These are phyloP conservation scores for Suhomyces bokatorum DNA, from an alignment of 1,139 yeast species.

Conservation along the genomic window DNA sequence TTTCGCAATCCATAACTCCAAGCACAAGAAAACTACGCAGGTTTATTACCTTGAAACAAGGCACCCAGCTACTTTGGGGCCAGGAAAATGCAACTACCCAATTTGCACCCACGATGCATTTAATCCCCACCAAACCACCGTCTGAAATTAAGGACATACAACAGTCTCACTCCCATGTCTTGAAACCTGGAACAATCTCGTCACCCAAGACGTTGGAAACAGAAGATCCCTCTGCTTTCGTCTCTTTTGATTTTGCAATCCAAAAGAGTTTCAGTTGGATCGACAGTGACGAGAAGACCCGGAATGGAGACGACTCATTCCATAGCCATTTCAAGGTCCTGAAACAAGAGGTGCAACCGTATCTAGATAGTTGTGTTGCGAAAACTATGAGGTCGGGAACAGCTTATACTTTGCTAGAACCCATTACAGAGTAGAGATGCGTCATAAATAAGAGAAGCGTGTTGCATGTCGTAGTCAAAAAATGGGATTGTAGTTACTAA, in stretches of 20 bases:
- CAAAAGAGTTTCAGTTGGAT: not conserved
- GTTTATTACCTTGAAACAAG: not conserved
- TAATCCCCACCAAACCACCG: not conserved
- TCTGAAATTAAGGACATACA: no score
- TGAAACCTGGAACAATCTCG: not conserved
- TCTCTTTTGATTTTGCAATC: not conserved
- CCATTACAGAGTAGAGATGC: no score
- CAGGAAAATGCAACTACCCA: not conserved
- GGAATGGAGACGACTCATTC: not conserved
- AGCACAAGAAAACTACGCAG: no score
- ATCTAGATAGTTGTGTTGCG: not conserved
- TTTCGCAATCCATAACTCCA: no score
- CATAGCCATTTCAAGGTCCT: not conserved
- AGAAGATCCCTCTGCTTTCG: no score
- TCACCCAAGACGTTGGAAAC: not conserved
- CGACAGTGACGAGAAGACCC: not conserved
- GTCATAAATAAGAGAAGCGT: no score
- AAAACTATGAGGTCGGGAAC: not conserved
- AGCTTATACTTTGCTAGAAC: not conserved
- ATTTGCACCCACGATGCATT: not conserved
- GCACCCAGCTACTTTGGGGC: not conserved
- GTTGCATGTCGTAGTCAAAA: no score
- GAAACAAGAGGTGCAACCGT: no score
- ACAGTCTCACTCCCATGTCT: no score
- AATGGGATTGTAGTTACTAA: no score